Base-by-base conservation (phyloP, 2,329 filamentous ascomycete species). In the Fusarium papillatum region DNA sequence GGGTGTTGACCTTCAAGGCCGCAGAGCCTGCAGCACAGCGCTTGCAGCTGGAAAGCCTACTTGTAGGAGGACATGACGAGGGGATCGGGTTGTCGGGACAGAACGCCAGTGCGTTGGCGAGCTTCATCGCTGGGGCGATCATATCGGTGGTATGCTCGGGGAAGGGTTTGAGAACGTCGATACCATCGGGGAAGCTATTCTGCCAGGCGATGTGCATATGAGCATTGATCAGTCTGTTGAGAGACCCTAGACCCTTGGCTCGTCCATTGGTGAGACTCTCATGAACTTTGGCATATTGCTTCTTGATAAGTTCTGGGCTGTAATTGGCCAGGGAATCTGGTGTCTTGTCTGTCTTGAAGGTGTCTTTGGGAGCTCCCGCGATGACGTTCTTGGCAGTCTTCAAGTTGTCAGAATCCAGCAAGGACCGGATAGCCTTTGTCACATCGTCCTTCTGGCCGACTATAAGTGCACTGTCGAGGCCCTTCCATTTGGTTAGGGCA, bases 181-280 rank as follows among this genome's bases (percentile, higher is more conserved):
- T 93, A 36, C 97, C 96, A 46, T 90, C 88, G 1, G 90, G 87
- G 83, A 97, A 98, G 26, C 88, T 88, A 78, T 93, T 94, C 81
- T 97, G 95, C 91, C 97, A 98, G 14, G 92, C 94, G 66, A 90
- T 89, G 82, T 98, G 96, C 6, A 98, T 88, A 83, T 98, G 97
- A 3, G 93, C 90, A 80, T 94, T 96, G 81, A 98, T 94, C 70
- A 98, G 89, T 57, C 90, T 86, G 70, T 93, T 93, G 39, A 98
- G 90, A 63, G 89, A 87, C 66, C 85, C 84, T 29, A 96, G 87
- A 4, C 93, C 95, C 57, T 88, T 86, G 36, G 90, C 89, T 17
- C 89, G 89, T 66, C 88, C 86, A 39, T 88, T 86, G 7, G 85
- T 82, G 48, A 95, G 87, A 66, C 90, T 90, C 63, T 94, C 90